phyloP scores from a whole-genome alignment of 305 asterid species.

The Solanum chacoense region DNA sequence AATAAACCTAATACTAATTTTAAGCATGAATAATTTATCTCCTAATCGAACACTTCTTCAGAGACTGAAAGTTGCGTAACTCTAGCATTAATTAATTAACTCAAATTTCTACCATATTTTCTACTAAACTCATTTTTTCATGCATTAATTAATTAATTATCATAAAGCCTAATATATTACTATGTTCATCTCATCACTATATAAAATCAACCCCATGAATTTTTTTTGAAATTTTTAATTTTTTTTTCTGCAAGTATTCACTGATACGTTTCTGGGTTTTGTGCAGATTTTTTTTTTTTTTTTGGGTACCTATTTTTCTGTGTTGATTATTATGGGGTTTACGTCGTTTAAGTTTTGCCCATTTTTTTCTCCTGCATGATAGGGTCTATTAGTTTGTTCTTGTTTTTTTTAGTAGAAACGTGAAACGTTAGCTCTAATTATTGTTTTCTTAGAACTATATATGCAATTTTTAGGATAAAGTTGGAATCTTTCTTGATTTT shows the following conservation, averaged over 20 bases:
- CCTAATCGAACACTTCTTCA: background rate
- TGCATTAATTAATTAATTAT: background rate
- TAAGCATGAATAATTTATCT: background rate
- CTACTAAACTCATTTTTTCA: background rate
- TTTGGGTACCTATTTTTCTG: background rate
- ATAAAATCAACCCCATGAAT: background rate
- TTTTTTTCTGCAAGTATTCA: background rate
- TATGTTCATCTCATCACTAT: background rate
- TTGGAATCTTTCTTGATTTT: background rate
- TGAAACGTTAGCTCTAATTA: background rate
- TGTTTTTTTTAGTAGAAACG: background rate
- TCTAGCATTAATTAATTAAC: background rate
- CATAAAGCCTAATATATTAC: background rate
- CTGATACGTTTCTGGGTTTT: background rate
- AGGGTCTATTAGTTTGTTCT: background rate
- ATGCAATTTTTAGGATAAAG: background rate
- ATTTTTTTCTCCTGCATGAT: background rate
- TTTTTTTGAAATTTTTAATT: background rate
- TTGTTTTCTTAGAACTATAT: background rate
- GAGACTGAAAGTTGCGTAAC: background rate
- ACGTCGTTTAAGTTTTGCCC: background rate
- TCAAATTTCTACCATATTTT: background rate
- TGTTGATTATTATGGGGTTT: background rate
- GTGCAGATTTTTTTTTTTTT: background rate
- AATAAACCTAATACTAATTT: background rate